Evolutionary conservation across 2,329 filamentous ascomycete species (phyloP).

Genomic region (Neopestalotiopsis clavispora): DNA sequence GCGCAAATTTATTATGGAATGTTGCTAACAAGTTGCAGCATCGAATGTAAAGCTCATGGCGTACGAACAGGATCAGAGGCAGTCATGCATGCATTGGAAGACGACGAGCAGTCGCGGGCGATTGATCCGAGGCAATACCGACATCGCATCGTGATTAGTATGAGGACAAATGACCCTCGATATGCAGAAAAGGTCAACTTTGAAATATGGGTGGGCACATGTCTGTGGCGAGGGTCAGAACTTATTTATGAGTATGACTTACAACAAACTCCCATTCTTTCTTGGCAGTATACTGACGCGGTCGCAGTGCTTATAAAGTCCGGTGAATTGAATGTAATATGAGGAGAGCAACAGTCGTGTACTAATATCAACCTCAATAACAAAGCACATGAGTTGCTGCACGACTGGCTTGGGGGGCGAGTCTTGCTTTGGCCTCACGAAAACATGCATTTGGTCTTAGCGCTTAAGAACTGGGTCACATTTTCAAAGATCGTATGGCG

Average conservation of each 20-base stretch:
- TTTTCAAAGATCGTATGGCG: too few relatives aligned
- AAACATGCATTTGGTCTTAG: too few relatives aligned
- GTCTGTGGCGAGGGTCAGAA: constrained; percentile 33
- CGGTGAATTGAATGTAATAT: not conserved
- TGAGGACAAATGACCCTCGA: constrained; percentile 35
- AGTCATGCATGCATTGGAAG: constrained; percentile 28
- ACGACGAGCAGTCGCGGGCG: constrained; percentile 21
- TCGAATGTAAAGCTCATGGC: constrained; percentile 34
- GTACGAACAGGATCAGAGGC: constrained; percentile 29
- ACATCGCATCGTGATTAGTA: constrained; percentile 33
- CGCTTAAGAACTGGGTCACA: too few relatives aligned
- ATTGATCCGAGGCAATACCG: constrained; percentile 30
- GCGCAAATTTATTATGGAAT: not conserved
- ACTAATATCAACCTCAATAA: too few relatives aligned
- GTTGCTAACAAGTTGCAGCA: constrained; percentile 23
- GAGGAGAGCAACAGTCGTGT: too few relatives aligned
- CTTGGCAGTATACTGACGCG: not conserved
- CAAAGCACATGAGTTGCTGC: too few relatives aligned
- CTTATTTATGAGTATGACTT: constrained; percentile 34
- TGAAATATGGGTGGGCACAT: constrained; percentile 35
- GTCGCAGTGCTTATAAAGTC: constrained; percentile 11
- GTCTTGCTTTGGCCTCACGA: too few relatives aligned
- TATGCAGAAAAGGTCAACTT: constrained; percentile 34
- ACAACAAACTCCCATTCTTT: not conserved
- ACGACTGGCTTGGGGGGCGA: too few relatives aligned